Evolutionary conservation across 1,284 basidiomycete species (phyloP), one percentile per base, ranked within the genome.

Genomic region (Heliocybe sulcata): DNA sequence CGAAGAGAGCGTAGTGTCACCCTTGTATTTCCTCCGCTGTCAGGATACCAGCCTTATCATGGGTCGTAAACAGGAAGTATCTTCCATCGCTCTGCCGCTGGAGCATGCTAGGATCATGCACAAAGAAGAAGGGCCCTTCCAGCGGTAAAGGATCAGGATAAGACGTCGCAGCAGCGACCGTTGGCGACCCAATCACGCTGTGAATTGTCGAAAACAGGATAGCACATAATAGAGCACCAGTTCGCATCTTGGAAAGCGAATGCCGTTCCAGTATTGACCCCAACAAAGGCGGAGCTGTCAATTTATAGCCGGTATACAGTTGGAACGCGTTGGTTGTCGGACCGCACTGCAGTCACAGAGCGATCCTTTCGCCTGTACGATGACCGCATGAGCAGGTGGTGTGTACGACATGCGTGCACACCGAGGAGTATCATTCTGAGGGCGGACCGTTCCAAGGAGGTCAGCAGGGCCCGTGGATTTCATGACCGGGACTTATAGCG

Each of bases 51-150:
- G 54, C 56, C 16, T 52, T 53, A 51, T 61, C 58, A 53, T 60
- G 59, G 2, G 61, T 59, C 3, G 56, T 60, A 54, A 62, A 64
- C 26, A 61, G 55, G 53, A 56, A 63, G 38, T 61, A 63, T 45
- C 61, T 63, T 29, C 47, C 47, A 29, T 49, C 47, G 25, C 23
- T 49, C 1, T 50, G 51, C 1, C 61, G 59, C 49, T 59, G 61
- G 10, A 60, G 49, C 14, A 62, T 57, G 53, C 59, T 62, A 9
- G 61, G 61, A 35, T 62, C 61, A 19, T 62, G 59, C 1, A 62
- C 57, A 22, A 59, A 53, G 35, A 56, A 55, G 22, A 54, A 57
- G 31, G 26, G 35, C 10, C 61, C 61, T 0, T 55, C 48, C 6
- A 59, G 57, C 14, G 29, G n/a, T 3, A 62, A 54, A 11, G 61